Base-by-base conservation (phyloP, 2,329 filamentous ascomycete species). In the Aspergillus aculeatinus region DNA sequence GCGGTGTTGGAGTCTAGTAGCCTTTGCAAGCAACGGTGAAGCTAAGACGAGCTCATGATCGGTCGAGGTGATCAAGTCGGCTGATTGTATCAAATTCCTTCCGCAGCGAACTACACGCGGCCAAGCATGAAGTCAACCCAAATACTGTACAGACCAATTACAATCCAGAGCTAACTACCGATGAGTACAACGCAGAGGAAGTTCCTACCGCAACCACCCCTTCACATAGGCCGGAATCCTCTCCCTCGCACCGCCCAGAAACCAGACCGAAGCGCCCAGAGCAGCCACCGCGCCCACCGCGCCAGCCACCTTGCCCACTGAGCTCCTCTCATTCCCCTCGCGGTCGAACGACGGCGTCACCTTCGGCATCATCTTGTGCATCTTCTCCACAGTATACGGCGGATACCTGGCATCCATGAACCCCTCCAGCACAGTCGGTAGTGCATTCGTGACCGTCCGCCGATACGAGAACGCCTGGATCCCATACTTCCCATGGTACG, bases 1-100 rank as follows among this genome's bases (percentile, higher is more conserved):
- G 59, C 51, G 59, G 55, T 58, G 59, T 35, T 58, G 55, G 59
- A 57, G 59, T 61, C 55, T 44, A 61, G 55, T 61, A 61, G 55
- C 59, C 51, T 35, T 61, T 14, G 31, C 33, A 35, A 12, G 2
- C 33, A 16, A 6, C 3, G 47, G 55, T 25, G 59, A 61, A 61
- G 55, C 55, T 27, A 61, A 61, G 59, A 58, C 35, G 59, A 61
- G 59, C 25, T 50, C 54, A 31, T 12, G 33, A 16, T 29, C 27
- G 12, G 33, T 35, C 23, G 23, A 16, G 33, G 14, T 35, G 12
- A 16, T 35, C 27, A 5, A 35, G 11, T 35, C 11, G 33, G 33
- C 11, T 1, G 33, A 16, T 2, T 16, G 33, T 16, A 5, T 16
- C 11, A 16, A 16, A 35, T 7, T 29, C 27, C 7, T 9, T 29